These are phyloP conservation scores for Oropetium thomaeum DNA, from an alignment of 176 grass and related monocot genomes.

Conservation along the genomic window DNA sequence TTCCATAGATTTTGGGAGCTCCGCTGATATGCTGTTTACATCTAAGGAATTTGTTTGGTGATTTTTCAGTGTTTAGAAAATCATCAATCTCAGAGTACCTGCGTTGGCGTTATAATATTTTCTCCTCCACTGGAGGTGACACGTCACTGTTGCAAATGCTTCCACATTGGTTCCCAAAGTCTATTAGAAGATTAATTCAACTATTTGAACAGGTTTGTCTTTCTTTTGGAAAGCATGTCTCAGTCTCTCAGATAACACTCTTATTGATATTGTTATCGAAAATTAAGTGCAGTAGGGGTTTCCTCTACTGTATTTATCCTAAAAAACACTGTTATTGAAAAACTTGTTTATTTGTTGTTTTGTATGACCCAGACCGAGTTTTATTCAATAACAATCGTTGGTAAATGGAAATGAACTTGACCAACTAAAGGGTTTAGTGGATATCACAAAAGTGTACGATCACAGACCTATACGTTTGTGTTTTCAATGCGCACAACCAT, in stretches of 20 bases:
- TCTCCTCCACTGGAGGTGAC: slow-evolving; percentile 83
- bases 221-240: slow-evolving; percentile 22
- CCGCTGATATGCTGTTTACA: background rate
- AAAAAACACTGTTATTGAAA: too few relatives aligned
- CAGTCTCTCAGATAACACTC: background rate
- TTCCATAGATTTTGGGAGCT: slow-evolving; percentile 28
- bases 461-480: background rate
- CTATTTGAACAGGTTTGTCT: slow-evolving; percentile 77
- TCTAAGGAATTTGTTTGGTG: too few relatives aligned
- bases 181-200: slow-evolving; percentile 87
- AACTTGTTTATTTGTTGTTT: slow-evolving; percentile 1
- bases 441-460: background rate
- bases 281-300: too few relatives aligned
- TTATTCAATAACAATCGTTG: background rate
- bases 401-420: background rate
- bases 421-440: background rate
- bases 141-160: slow-evolving; percentile 87
- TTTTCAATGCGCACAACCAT: background rate
- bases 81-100: slow-evolving; percentile 74
- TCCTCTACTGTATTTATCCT: too few relatives aligned
- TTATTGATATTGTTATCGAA: too few relatives aligned
- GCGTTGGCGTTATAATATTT: slow-evolving; percentile 71
- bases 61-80: slow-evolving; percentile 59
- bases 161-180: slow-evolving; percentile 67
- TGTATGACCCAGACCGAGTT: background rate